Evolutionary conservation across 306 rosid species (phyloP), one percentile per base, ranked within the genome.

Genomic region (Cucumis melo): DNA sequence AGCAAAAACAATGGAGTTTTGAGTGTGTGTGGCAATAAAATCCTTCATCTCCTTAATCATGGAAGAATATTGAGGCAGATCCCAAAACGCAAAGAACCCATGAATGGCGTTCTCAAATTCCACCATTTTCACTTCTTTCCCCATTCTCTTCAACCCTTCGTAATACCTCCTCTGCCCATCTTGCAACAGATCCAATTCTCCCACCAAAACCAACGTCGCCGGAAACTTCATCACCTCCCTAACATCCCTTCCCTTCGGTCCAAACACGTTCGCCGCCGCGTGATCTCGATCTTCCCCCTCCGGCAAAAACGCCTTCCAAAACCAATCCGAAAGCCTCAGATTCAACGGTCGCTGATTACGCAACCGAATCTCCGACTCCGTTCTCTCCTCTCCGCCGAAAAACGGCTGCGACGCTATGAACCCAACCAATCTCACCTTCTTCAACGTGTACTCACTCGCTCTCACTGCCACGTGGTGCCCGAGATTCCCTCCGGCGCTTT

Each of bases 401-500:
- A 82, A 85, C 2, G 88, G 85, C 50, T 85, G 88, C 6, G 80
- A n/a, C 15, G 85, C 74, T 15, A 82, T 13, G 1, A 85, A 8
- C 7, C 80, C 88, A 0, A 77, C 10, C 1, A 82, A 0, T 0
- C 53, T 77, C 54, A 82, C 10, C 20, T 41, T 27, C 32, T 21
- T 8, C 21, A 82, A 82, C 16, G 0, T 39, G 57, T 66, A 41
- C 46, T 48, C 58, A 56, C 74, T 57, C 11, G 78, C 81, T 8
- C 42, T 65, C 21, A 85, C 14, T 0, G 78, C 82, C 46, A 82
- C 76, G 50, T 85, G 85, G 78, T 85, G 85, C 15, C 80, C 85
- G 14, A 85, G 29, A 72, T 85, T 85, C 29, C 70, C 85, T 1
- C 88, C 82, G 1, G 85, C 80, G 50, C 85, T 85, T 11, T 85